These are phyloP conservation scores for Corymbia citriodora DNA, from an alignment of 441 rosid species.

Conservation along the genomic window DNA sequence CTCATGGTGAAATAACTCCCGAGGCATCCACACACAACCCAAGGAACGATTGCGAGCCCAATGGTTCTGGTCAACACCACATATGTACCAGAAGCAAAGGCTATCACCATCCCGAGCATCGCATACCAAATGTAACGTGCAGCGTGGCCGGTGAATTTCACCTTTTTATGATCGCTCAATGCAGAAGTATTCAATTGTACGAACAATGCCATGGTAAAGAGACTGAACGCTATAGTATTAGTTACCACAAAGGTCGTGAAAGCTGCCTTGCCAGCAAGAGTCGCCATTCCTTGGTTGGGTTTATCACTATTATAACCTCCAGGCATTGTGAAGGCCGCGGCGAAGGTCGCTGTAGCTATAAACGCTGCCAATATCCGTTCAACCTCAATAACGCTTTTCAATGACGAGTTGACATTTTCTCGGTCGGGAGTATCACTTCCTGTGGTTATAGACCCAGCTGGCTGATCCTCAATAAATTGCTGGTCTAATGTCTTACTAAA, in stretches of 20 bases:
- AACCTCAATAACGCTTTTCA: neutral
- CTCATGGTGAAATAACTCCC: too few relatives aligned
- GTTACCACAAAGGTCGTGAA: neutral
- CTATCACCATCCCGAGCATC: too few relatives aligned
- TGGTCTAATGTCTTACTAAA: neutral
- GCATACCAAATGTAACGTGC: too few relatives aligned
- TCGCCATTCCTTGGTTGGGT: neutral
- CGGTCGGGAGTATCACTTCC: neutral
- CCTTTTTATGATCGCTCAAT: accelerated
- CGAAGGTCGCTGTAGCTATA: neutral
- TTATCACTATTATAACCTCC: neutral
- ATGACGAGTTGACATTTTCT: neutral
- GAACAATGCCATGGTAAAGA: neutral
- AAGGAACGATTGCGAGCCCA: too few relatives aligned
- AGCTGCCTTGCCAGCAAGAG: neutral
- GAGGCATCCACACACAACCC: too few relatives aligned
- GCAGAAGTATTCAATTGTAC: accelerated
- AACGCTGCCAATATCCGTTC: neutral
- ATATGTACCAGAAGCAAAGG: too few relatives aligned
- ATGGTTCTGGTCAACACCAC: too few relatives aligned
- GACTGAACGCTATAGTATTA: accelerated
- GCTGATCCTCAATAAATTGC: neutral
- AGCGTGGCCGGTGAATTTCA: too few relatives aligned
- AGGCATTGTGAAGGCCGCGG: neutral
- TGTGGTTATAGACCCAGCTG: neutral